A percentile compares a stretch with the other conserved stretches of the same genome.
Conservation (phyloP, 2,329 filamentous ascomycete species). For the Eurotiales sp. region DNA sequence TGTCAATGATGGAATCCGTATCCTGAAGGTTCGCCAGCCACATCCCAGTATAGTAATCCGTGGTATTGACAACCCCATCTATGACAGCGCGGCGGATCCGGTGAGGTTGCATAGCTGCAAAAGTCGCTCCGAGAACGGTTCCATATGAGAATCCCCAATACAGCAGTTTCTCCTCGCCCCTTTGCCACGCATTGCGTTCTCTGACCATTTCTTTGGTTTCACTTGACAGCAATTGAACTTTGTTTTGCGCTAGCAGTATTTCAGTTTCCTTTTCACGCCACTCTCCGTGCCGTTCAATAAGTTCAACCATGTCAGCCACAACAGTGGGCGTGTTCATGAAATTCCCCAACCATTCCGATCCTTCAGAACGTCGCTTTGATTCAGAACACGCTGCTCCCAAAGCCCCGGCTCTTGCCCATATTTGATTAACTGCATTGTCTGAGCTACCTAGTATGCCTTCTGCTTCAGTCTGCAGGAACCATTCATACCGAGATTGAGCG, state of each 20-base stretch:
- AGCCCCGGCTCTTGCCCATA: slow-evolving; percentile 2
- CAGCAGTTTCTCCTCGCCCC: slow-evolving; percentile 16
- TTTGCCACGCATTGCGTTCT: slow-evolving; percentile 15
- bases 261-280: slow-evolving; percentile 21
- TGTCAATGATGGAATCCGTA: slow-evolving; percentile 16
- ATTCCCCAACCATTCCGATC: slow-evolving; percentile 11
- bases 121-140: slow-evolving; percentile 50
- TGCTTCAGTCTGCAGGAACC: slow-evolving; percentile 14
- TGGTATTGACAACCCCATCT: slow-evolving; percentile 27
- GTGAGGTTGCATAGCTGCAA: slow-evolving; percentile 52
- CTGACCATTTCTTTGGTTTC: slow-evolving; percentile 4
- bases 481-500: slow-evolving; percentile 7
- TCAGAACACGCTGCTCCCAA: neutral
- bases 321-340: slow-evolving; percentile 17
- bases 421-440: slow-evolving; percentile 3
- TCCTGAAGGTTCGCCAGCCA: slow-evolving; percentile 10
- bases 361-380: neutral
- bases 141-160: slow-evolving; percentile 58
- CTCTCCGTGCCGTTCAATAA: slow-evolving; percentile 22
- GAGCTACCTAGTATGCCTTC: slow-evolving; percentile 8
- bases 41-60: slow-evolving; percentile 8
- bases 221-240: neutral
- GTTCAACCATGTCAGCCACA: slow-evolving; percentile 16
- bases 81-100: slow-evolving; percentile 50
- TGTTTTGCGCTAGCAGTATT: neutral